These are phyloP conservation scores for Neolentinus lepideus DNA, from an alignment of 1,284 basidiomycete species.

Conservation along the genomic window DNA sequence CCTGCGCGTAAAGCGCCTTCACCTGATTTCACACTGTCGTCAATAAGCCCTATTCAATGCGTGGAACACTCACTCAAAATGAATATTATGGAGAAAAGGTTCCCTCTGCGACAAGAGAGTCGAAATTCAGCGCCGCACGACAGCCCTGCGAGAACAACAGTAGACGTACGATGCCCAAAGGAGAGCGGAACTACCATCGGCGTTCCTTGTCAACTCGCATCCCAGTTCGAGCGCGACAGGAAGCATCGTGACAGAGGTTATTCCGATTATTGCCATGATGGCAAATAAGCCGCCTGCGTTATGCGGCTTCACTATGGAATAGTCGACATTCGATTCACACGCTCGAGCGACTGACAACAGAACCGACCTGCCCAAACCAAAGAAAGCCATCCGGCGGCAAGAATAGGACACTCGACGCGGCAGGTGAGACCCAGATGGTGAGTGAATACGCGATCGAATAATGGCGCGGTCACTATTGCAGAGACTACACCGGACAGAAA, in stretches of 20 bases:
- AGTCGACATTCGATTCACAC: background rate
- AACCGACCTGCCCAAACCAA: conserved; percentile 70
- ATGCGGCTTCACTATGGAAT: conserved; percentile 44
- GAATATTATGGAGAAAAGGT: conserved; percentile 56
- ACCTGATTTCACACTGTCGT: conserved; percentile 25
- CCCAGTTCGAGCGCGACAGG: conserved; percentile 70
- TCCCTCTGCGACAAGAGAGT: conserved; percentile 37
- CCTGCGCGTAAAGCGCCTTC: conserved; percentile 59
- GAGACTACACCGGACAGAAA: conserved; percentile 63
- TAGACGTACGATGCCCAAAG: conserved; percentile 59
- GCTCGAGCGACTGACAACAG: background rate
- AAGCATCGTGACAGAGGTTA: conserved; percentile 56
- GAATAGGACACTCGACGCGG: conserved; percentile 54
- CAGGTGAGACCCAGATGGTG: conserved; percentile 53
- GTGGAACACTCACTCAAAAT: conserved; percentile 42
- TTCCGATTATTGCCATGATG: conserved; percentile 61
- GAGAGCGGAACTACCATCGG: conserved; percentile 66
- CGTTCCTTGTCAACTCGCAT: conserved; percentile 70
- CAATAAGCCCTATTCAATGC: background rate
- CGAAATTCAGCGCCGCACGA: background rate
- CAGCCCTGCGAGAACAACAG: conserved; percentile 1
- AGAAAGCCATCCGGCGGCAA: conserved; percentile 57
- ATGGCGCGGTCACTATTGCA: conserved; percentile 57
- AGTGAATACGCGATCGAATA: conserved; percentile 74
- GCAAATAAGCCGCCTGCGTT: conserved; percentile 54